Conservation (phyloP, 371 early-diverging fungal species). For the Blakeslea trispora region DNA sequence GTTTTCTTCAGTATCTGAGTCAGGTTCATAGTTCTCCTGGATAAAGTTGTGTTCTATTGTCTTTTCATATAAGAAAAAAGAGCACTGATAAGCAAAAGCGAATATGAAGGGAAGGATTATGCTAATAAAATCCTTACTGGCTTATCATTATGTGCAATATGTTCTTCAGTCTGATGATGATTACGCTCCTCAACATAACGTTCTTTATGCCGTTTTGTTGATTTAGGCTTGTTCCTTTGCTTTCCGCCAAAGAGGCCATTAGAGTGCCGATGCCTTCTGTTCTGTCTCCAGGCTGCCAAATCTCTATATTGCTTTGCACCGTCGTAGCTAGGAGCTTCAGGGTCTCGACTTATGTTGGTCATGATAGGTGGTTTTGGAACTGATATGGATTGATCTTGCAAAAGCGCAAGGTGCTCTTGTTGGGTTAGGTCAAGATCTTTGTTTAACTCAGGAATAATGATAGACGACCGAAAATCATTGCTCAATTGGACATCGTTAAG, state of each 20-base stretch:
- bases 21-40: constrained; percentile 29
- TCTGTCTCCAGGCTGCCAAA: constrained; percentile 34
- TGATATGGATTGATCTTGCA: constrained; percentile 13
- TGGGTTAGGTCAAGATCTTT: constrained; percentile 20
- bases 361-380: constrained; percentile 11
- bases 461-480: constrained; percentile 49
- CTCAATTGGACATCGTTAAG: constrained; percentile 40
- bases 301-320: constrained; percentile 30
- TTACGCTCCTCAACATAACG: constrained; percentile 1
- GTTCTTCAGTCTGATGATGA: too few relatives aligned
- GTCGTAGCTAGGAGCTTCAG: neutral
- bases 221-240: constrained; percentile 30
- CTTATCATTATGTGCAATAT: constrained; percentile 2
- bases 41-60: constrained; percentile 1
- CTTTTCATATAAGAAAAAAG: neutral
- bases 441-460: constrained; percentile 41
- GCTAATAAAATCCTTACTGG: neutral
- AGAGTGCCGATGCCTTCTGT: constrained; percentile 30
- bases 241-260: constrained; percentile 40
- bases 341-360: neutral
- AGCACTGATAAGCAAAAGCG: neutral
- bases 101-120: neutral
- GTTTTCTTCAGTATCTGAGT: constrained; percentile 33
- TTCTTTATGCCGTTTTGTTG: neutral
- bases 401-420: constrained; percentile 18